Base-by-base conservation (phyloP, 805 yeast species). In the Yarrowia sp. region DNA sequence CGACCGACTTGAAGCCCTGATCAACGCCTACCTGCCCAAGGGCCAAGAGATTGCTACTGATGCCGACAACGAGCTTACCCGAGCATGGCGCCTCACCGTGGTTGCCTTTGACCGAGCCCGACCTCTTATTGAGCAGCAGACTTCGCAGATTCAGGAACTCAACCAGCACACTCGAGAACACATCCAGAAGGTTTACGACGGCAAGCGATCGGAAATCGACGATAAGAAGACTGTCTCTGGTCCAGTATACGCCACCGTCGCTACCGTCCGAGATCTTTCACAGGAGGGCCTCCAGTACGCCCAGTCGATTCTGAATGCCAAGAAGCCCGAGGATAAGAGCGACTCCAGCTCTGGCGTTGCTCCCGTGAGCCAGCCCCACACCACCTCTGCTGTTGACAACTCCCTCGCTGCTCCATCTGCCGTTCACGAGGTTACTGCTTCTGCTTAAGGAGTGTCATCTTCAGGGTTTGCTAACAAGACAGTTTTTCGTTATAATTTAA, bases 1-100 rank as follows among this genome's bases (percentile, higher is more conserved):
- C 75, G 75, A 79, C 36, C 76, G 79, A 35, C 73, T 88, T 61
- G 85, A 81, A 67, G 72, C 77, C 1, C 69, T 78, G 24, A 79
- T 84, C 30, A 73, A 77, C 41, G 75, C 74, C 36, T 77, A 80
- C 68, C 77, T 83, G 38, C 88, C 89, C 19, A 76, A 75, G n/a
- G 68, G 68, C 11, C 69, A 64, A 14, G 67, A 76, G 76, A 21
- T 75, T 76, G 66, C 83, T 5, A 70, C 80, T 12, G 73, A 77
- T 12, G 81, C 81, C 16, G 78, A 76, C 3, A 86, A 85, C 72
- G 92, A 88, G 75, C 66, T 86, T 40, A 77, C 83, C 52, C 82
- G 85, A 73, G 78, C 85, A n/a, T 66, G 68, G 68, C 56, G 82
- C 66, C 77, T 81, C 61, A 83, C 76, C 22, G 81, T 83, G 68